Evolutionary conservation across 306 rosid genomes (phyloP).

Genomic region (Pueraria montana): DNA sequence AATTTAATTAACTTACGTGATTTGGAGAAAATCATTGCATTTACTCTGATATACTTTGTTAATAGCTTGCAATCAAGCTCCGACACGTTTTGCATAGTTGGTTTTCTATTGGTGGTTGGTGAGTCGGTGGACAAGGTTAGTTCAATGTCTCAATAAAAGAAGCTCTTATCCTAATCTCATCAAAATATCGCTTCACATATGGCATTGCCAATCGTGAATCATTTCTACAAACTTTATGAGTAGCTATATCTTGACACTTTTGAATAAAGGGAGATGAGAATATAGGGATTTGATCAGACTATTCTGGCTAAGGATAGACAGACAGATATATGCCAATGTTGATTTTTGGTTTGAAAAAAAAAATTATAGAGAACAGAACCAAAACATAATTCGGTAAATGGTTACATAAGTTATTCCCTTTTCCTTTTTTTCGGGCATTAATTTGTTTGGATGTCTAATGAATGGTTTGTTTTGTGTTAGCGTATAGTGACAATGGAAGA

Average conservation of each 20-base stretch:
- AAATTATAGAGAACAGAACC: not conserved
- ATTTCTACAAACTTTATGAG: not conserved
- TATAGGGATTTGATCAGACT: not conserved
- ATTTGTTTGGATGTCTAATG: not conserved
- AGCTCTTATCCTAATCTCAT: constrained; percentile 25
- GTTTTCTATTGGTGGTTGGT: constrained; percentile 21
- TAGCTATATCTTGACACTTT: not conserved
- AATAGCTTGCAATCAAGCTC: not conserved
- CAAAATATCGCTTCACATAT: not conserved
- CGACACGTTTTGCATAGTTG: not conserved
- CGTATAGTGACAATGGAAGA: not conserved
- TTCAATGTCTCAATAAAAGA: not conserved
- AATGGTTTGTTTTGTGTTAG: not conserved
- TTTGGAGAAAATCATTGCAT: not conserved
- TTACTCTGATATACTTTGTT: not conserved
- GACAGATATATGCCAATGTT: not conserved
- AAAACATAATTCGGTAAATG: not conserved
- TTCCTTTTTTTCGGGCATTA: not conserved
- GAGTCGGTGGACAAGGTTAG: constrained; percentile 5
- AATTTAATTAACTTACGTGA: not conserved
- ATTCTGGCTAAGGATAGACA: constrained; percentile 18
- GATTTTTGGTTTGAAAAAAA: not conserved
- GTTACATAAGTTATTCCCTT: not conserved
- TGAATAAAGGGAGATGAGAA: not conserved
- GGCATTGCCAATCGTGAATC: constrained; percentile 10